These are phyloP conservation scores for Fraxinus dipetala DNA, from an alignment of 305 asterid genomes.

Conservation along the genomic window DNA sequence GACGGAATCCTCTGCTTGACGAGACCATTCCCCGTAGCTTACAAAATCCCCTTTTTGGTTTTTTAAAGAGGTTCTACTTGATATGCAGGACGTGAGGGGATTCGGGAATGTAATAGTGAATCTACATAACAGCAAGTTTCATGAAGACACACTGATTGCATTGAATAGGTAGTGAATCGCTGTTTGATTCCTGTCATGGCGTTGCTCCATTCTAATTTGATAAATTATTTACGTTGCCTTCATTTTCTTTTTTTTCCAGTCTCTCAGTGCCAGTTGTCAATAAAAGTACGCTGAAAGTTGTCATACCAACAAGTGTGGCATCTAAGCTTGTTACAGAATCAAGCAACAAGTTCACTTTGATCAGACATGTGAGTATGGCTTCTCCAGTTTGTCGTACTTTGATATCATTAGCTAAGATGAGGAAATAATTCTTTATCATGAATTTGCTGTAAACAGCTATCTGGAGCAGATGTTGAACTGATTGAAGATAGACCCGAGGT, in stretches of 20 bases:
- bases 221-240: not conserved
- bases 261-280: conserved; percentile 67
- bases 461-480: conserved; percentile 82
- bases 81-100: conserved; percentile 58
- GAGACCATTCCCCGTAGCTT: not conserved
- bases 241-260: conserved; percentile 32
- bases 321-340: conserved; percentile 72
- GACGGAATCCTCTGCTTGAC: not conserved
- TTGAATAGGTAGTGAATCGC: conserved; percentile 45
- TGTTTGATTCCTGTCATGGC: not conserved
- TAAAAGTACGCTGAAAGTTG: conserved; percentile 75
- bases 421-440: conserved; percentile 9
- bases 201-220: not conserved
- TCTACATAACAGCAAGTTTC: conserved; percentile 56
- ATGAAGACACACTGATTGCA: conserved; percentile 56
- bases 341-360: conserved; percentile 66
- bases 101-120: conserved; percentile 41
- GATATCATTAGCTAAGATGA: not conserved
- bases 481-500: conserved; percentile 64
- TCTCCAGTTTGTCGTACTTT: conserved; percentile 2
- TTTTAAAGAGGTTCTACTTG: conserved; percentile 15
- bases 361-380: conserved; percentile 63
- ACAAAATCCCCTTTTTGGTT: not conserved
- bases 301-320: conserved; percentile 74
- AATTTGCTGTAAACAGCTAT: conserved; percentile 46